Conservation (phyloP, 164 flowering plant genomes). For the Aristolochia californica region DNA sequence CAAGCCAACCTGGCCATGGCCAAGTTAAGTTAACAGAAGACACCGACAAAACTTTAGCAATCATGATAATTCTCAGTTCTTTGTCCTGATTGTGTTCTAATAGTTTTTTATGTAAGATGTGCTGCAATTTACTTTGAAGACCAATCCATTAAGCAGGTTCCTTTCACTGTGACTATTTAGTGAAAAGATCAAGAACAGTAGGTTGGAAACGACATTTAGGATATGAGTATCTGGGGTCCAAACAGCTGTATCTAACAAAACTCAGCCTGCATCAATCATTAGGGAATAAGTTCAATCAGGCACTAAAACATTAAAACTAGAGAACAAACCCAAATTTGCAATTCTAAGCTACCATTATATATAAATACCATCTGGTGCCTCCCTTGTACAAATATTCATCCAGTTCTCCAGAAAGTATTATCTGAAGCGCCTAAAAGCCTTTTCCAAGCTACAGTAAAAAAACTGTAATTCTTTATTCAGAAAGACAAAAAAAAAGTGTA, state of each 20-base stretch:
- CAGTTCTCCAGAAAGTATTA: conserved; percentile 51
- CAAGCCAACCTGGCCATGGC: conserved; percentile 50
- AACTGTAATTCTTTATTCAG: conserved; percentile 48
- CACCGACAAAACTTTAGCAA: neutral
- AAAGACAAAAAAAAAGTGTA: conserved; percentile 33
- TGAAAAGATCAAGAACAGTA: conserved; percentile 35
- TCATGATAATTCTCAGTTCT: neutral
- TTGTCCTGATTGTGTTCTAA: too few relatives aligned
- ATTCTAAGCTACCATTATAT: conserved; percentile 34
- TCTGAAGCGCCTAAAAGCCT: conserved; percentile 22
- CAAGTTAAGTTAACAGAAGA: neutral
- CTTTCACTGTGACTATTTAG: conserved; percentile 44
- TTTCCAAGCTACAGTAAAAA: too few relatives aligned
- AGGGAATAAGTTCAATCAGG: conserved; percentile 1
- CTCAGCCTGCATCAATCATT: too few relatives aligned
- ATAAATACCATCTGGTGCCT: conserved; percentile 39
- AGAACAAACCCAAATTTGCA: neutral
- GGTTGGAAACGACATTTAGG: conserved; percentile 47
- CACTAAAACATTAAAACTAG: neutral
- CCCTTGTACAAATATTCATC: conserved; percentile 58
- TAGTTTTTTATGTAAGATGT: too few relatives aligned
- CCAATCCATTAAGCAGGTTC: conserved; percentile 5
- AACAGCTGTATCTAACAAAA: conserved; percentile 9
- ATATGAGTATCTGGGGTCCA: conserved; percentile 20
- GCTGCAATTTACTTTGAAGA: conserved; percentile 4